Percentiles rank a stretch among this genome's conserved stretches.
Conservation (phyloP, 495 filamentous ascomycete species). For the Penicillium manginii region DNA sequence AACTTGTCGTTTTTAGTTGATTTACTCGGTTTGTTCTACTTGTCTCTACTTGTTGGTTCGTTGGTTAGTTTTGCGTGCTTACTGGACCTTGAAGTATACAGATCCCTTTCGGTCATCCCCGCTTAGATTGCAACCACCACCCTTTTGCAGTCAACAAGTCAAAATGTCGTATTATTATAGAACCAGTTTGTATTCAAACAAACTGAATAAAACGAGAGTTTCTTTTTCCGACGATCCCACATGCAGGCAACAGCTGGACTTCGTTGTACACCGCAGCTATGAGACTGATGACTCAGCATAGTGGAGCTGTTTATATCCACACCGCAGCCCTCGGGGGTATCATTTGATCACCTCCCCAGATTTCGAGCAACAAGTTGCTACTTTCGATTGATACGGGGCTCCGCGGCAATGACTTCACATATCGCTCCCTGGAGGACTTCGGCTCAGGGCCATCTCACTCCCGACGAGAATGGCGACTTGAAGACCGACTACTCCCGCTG, state of each 20-base stretch:
- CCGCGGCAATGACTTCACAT: conserved; percentile 28
- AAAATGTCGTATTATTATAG: no score
- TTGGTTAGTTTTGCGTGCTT: no score
- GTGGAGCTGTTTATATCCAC: conserved; percentile 9
- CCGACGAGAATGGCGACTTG: conserved; percentile 44
- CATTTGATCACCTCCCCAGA: conserved; percentile 1
- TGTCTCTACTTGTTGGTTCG: no score
- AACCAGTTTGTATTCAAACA: not conserved
- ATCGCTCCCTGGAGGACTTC: conserved; percentile 48
- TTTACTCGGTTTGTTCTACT: no score
- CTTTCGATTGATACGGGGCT: conserved; percentile 7
- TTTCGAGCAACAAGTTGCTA: not conserved
- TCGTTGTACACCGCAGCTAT: conserved; percentile 9
- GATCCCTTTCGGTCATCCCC: no score
- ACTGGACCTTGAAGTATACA: no score
- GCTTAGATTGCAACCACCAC: no score
- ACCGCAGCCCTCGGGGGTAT: not conserved
- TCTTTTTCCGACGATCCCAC: not conserved
- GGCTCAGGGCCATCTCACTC: conserved; percentile 43
- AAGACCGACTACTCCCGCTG: conserved; percentile 80
- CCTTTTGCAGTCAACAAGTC: no score
- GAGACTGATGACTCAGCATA: conserved; percentile 2
- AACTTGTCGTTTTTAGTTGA: no score
- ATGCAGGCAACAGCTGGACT: conserved; percentile 1
- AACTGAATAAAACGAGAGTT: not conserved